Evolutionary conservation across 1,284 basidiomycete genomes (phyloP).

Genomic region (Ganoderma lucidum): DNA sequence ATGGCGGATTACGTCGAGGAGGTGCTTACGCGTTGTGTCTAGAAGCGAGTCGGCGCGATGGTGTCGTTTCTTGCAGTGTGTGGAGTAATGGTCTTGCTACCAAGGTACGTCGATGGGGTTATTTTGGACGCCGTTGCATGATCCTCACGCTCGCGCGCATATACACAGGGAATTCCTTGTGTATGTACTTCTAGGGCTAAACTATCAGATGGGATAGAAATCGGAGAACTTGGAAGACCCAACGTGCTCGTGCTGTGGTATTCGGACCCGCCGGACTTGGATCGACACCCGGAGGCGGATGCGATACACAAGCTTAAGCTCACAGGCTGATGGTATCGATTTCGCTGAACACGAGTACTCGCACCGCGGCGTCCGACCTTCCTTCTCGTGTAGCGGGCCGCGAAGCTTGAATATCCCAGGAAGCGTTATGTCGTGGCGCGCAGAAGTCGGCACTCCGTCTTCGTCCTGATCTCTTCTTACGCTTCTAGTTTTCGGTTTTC

Average conservation of each 20-base stretch:
- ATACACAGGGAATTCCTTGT: background rate
- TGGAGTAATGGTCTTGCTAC: background rate
- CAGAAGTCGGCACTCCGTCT: background rate
- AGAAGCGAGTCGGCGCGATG: background rate
- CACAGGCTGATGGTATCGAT: too few species aligned
- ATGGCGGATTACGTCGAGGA: constrained; percentile 58
- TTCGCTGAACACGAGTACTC: too few species aligned
- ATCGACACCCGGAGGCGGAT: background rate
- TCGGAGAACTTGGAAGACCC: too few species aligned
- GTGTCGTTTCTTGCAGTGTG: background rate
- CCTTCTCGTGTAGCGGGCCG: too few species aligned
- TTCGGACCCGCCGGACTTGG: background rate
- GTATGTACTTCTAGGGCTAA: background rate
- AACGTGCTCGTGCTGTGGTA: background rate
- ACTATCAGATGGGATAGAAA: background rate
- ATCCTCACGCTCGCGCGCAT: background rate
- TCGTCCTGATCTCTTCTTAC: background rate
- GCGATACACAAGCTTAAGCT: too few species aligned
- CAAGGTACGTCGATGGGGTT: background rate
- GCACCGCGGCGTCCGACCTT: too few species aligned
- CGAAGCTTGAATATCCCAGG: too few species aligned
- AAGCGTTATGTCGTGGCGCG: background rate
- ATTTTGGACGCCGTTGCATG: background rate
- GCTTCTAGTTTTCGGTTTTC: background rate
- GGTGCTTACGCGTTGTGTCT: constrained; percentile 38